A percentile compares a stretch with the other conserved stretches of the same genome.
phyloP scores from a whole-genome alignment of 2,329 filamentous ascomycete genomes.

The Monilinia aucupariae region DNA sequence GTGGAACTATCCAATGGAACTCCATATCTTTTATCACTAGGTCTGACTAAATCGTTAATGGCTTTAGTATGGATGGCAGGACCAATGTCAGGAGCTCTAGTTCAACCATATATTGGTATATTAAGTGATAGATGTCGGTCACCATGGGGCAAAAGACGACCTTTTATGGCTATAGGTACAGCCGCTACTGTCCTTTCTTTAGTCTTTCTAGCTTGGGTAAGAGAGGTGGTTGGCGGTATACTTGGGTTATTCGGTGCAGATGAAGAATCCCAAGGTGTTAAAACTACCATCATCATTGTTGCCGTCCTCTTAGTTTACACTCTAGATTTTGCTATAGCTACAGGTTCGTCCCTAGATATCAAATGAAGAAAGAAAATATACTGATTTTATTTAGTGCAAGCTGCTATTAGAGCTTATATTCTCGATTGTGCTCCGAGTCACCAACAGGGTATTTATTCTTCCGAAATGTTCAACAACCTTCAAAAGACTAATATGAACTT shows the following conservation, averaged over 20 bases:
- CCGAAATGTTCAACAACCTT: not conserved
- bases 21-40: slow-evolving; percentile 72
- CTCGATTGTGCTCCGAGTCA: slow-evolving; percentile 88
- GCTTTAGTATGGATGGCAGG: slow-evolving; percentile 82
- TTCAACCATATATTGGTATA: slow-evolving; percentile 80
- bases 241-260: slow-evolving; percentile 66
- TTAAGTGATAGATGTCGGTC: slow-evolving; percentile 72
- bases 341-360: slow-evolving; percentile 48
- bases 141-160: slow-evolving; percentile 71
- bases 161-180: slow-evolving; percentile 71
- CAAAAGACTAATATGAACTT: slow-evolving; percentile 1
- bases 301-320: slow-evolving; percentile 85
- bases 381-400: slow-evolving; percentile 59
- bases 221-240: slow-evolving; percentile 63
- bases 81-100: slow-evolving; percentile 69
- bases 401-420: slow-evolving; percentile 84
- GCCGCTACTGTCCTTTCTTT: slow-evolving; percentile 62
- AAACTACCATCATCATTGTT: slow-evolving; percentile 63
- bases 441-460: slow-evolving; percentile 57
- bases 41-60: slow-evolving; percentile 76
- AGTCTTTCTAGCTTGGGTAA: slow-evolving; percentile 67
- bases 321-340: slow-evolving; percentile 92
- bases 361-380: not conserved
- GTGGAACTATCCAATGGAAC: slow-evolving; percentile 93
- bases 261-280: slow-evolving; percentile 57